Base-by-base conservation (phyloP, 2,329 filamentous ascomycete species). In the Penicillium sp. region DNA sequence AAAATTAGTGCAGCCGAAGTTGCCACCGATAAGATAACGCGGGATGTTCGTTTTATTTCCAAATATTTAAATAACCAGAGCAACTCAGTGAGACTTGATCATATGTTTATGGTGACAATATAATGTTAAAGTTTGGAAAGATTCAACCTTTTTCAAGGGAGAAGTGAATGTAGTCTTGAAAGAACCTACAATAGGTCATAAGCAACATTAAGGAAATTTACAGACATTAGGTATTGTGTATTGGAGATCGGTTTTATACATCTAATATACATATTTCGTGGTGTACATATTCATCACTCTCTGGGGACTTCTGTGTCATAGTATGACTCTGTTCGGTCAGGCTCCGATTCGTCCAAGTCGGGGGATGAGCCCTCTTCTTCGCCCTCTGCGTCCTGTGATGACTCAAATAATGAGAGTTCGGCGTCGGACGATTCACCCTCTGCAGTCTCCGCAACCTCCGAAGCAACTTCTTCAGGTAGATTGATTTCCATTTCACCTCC, bases 1-100 rank as follows among this genome's bases (percentile, higher is more conserved):
- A 74, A 72, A 70, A 73, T 74, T 66, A 66, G 69, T 71, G 59
- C 63, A 60, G 66, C 71, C 58, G 51, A 55, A 52, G 38, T 61
- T 53, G 68, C 67, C 69, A 69, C 67, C 48, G 68, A 71, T 72
- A 70, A 71, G 67, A 67, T 69, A 70, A 50, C 19, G 30, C 28
- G 42, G 36, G 33, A 53, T 25, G 6, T n/a, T 14, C 16, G 30
- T 14, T 31, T 22, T 22, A 22, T 22, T 3, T 22, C 22, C 22
- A 22, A 22, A 22, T 3, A 22, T 22, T 22, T 22, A 4, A n/a
- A n/a, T n/a, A n/a, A n/a, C n/a, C n/a, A n/a, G n/a, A n/a, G n/a
- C n/a, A 22, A 22, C 22, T 22, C 30, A 44, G 17, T 44, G 28
- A 31, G 28, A 44, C 12, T 44, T 22, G 1, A 44, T 42, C 6